Conservation (phyloP, 2,329 filamentous ascomycete species). For the Nigrospora osmanthi region DNA sequence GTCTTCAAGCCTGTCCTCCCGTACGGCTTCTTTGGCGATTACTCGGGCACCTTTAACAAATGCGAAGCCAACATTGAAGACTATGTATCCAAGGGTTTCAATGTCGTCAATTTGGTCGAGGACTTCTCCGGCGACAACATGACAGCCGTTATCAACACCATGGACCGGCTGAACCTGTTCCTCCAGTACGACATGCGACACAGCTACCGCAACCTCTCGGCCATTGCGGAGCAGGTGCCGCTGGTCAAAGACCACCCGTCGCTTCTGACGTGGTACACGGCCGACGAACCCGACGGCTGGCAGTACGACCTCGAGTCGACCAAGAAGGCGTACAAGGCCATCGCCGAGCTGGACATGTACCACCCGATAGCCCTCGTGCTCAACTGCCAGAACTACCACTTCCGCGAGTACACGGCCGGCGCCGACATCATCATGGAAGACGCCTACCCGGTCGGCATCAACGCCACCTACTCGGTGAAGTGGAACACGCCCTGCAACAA, state of each 20-base stretch:
- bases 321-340: constrained; percentile 28
- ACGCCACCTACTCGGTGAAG: constrained; percentile 39
- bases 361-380: constrained; percentile 52
- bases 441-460: constrained; percentile 51
- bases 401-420: constrained; percentile 41
- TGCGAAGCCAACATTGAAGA: constrained; percentile 21
- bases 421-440: constrained; percentile 54
- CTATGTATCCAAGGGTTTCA: constrained; percentile 31
- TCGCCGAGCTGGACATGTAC: constrained; percentile 48
- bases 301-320: constrained; percentile 44
- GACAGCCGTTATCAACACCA: constrained; percentile 24
- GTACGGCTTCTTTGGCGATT: constrained; percentile 33
- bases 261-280: constrained; percentile 36
- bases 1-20: constrained; percentile 32
- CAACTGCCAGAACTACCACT: constrained; percentile 57
- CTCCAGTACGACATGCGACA: constrained; percentile 38
- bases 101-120: constrained; percentile 34
- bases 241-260: constrained; percentile 29
- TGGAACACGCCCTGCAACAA: constrained; percentile 50
- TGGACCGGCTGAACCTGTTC: constrained; percentile 28
- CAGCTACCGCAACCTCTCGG: constrained; percentile 34
- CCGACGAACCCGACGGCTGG: constrained; percentile 47
- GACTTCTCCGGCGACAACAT: constrained; percentile 22
- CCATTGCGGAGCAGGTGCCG: constrained; percentile 28
- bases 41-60: constrained; percentile 30